Evolutionary conservation across 306 rosid species (phyloP).

Genomic region (Astragalus glycyphyllos): DNA sequence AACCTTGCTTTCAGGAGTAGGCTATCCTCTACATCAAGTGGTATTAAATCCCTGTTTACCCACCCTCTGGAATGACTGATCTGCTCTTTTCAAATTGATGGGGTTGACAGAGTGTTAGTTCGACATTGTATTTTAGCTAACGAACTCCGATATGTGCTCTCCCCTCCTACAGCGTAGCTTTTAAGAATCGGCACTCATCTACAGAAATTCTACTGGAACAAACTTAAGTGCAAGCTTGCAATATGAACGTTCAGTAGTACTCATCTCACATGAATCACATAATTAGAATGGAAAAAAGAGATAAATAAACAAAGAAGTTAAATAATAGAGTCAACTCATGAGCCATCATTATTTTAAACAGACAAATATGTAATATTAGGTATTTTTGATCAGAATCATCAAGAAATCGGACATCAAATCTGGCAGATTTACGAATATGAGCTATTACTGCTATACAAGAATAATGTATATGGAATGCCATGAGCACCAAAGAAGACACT

Average conservation of each 20-base stretch:
- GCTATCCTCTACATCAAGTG: constrained; percentile 4
- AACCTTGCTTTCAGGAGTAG: background rate
- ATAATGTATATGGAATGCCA: constrained; percentile 20
- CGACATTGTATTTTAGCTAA: background rate
- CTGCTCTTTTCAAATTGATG: background rate
- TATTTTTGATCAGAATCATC: background rate
- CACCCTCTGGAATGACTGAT: background rate
- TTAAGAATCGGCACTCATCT: background rate
- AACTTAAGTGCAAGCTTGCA: background rate
- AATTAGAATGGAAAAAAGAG: background rate
- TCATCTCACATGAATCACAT: constrained; percentile 6
- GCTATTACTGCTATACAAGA: constrained; percentile 17
- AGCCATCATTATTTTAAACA: background rate
- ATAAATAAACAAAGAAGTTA: constrained; percentile 4
- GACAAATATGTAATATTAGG: background rate
- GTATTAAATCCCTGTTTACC: background rate
- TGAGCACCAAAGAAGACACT: background rate
- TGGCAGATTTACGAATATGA: background rate
- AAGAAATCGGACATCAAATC: background rate
- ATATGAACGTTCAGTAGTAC: constrained; percentile 1
- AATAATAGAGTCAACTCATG: background rate
- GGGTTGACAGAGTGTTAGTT: background rate
- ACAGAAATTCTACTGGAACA: constrained; percentile 1
- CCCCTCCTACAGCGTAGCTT: background rate
- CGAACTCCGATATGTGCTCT: background rate